A percentile compares a stretch with the other conserved stretches of the same genome.
Evolutionary conservation across 1,284 basidiomycete species (phyloP).

Genomic region (Tylopilus orsonianus): DNA sequence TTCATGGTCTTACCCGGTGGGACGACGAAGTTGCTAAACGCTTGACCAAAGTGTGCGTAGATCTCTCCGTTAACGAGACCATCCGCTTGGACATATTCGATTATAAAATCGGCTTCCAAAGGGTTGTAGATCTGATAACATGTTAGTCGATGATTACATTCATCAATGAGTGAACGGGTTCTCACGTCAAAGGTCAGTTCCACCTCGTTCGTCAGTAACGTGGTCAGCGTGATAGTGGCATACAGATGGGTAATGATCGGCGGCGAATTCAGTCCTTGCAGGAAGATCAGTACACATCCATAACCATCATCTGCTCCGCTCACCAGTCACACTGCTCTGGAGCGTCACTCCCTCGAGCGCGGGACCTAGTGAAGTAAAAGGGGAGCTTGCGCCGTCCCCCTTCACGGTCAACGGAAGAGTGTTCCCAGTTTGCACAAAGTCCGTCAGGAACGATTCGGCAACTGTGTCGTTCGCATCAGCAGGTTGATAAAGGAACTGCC

Average conservation of each 20-base stretch:
- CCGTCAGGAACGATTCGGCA: conserved; percentile 54
- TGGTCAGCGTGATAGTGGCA: conserved; percentile 50
- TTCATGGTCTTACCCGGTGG: conserved; percentile 57
- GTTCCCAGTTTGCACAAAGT: conserved; percentile 53
- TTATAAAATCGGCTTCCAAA: conserved; percentile 51
- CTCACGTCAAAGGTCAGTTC: conserved; percentile 55
- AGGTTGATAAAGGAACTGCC: conserved; percentile 72
- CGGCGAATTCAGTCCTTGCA: conserved; percentile 42
- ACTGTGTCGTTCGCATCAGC: conserved; percentile 62
- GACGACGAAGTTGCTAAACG: conserved; percentile 54
- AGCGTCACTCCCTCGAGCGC: conserved; percentile 61
- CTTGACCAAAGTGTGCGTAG: conserved; percentile 57
- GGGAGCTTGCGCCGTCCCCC: conserved; percentile 60
- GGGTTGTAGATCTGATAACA: conserved; percentile 56
- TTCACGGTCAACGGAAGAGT: conserved; percentile 53
- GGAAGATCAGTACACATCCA: conserved; percentile 4
- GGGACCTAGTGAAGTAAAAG: conserved; percentile 59
- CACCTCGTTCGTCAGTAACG: conserved; percentile 51
- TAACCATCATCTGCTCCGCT: neutral
- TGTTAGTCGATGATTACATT: conserved; percentile 1
- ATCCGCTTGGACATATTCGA: conserved; percentile 59
- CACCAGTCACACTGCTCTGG: conserved; percentile 48
- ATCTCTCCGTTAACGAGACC: conserved; percentile 48
- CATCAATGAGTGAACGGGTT: neutral
- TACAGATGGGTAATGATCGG: conserved; percentile 45